These are phyloP conservation scores for Emydomyces testavorans DNA, from an alignment of 2,329 filamentous ascomycete species.

Conservation along the genomic window DNA sequence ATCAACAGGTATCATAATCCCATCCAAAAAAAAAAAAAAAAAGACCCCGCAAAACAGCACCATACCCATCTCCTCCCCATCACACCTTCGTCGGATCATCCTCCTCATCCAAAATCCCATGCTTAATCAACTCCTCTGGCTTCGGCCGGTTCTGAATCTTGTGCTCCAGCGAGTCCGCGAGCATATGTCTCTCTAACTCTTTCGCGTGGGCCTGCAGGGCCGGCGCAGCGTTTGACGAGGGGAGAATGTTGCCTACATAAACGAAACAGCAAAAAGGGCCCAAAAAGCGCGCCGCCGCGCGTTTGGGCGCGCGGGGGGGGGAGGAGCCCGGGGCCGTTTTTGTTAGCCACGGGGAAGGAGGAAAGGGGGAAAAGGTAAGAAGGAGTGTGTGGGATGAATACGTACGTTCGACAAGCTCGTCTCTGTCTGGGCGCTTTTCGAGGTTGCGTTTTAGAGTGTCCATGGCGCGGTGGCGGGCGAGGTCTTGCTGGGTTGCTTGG, in stretches of 20 bases:
- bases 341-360: conserved; percentile 9
- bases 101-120: conserved; percentile 65
- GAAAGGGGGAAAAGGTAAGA: neutral
- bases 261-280: neutral
- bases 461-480: conserved; percentile 52
- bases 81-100: conserved; percentile 31
- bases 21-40: neutral
- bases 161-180: conserved; percentile 73
- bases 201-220: conserved; percentile 67
- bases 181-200: conserved; percentile 81
- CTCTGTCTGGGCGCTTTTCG: conserved; percentile 53
- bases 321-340: no score
- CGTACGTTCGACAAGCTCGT: conserved; percentile 69
- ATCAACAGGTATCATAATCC: neutral
- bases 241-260: conserved; percentile 68
- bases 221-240: conserved; percentile 64
- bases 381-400: conserved; percentile 15
- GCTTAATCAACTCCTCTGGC: conserved; percentile 63
- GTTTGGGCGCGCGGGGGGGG: no score
- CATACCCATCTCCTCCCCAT: neutral
- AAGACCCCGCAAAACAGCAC: neutral
- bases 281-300: no score
- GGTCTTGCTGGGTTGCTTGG: conserved; percentile 50
- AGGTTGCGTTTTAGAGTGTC: conserved; percentile 56
- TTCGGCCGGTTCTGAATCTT: conserved; percentile 68